Evolutionary conservation across 2,329 filamentous ascomycete genomes (phyloP).

Genomic region (Xylaria sp.): DNA sequence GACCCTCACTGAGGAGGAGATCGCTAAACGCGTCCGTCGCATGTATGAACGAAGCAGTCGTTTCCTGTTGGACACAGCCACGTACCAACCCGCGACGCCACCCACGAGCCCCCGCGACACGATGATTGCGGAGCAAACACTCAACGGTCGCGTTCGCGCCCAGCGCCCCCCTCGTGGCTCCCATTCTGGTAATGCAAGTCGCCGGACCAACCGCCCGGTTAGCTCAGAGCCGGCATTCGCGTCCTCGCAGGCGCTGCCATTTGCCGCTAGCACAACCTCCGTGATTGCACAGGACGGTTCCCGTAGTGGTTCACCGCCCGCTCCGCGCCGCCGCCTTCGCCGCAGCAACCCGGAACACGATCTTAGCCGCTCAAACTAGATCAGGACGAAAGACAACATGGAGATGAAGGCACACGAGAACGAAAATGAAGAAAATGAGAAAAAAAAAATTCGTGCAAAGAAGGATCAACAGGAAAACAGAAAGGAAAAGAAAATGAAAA

Average conservation of each 20-base stretch:
- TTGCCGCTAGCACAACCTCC: background rate
- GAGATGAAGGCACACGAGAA: background rate
- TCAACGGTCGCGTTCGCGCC: background rate
- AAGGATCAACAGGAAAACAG: background rate
- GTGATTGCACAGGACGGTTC: constrained; percentile 10
- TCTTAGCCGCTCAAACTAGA: background rate
- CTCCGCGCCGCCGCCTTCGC: background rate
- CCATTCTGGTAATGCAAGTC: background rate
- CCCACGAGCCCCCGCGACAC: background rate
- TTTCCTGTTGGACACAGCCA: background rate
- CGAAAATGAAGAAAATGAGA: background rate
- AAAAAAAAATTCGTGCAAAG: background rate
- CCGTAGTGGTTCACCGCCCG: background rate
- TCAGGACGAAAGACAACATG: background rate
- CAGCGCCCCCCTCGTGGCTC: background rate
- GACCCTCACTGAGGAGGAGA: constrained; percentile 5
- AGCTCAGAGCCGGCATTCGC: constrained; percentile 3
- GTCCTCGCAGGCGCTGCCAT: constrained; percentile 19
- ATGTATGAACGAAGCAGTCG: constrained; percentile 1
- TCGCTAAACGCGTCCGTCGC: background rate
- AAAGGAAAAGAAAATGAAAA: background rate
- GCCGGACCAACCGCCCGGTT: background rate
- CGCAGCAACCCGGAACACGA: background rate
- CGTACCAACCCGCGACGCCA: background rate
- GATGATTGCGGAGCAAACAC: rapidly evolving